Evolutionary conservation across 768 basidiomycete genomes (phyloP).

Genomic region (Leccinum disarticulatum): DNA sequence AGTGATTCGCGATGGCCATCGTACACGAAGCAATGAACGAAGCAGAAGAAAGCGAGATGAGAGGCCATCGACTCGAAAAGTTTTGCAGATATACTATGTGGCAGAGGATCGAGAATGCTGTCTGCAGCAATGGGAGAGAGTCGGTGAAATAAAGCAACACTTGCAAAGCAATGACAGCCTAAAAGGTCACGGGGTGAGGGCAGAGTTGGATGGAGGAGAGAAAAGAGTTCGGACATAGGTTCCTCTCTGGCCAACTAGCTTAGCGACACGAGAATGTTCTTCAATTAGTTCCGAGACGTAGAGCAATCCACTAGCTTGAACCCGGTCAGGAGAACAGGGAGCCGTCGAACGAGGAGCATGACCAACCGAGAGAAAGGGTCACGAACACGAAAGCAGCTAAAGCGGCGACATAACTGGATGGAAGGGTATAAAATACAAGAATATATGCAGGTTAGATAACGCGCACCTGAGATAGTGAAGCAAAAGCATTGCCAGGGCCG

Average conservation of each 20-base stretch:
- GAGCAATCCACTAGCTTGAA: constrained; percentile 83
- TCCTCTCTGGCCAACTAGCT: constrained; percentile 77
- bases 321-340: constrained; percentile 8
- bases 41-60: constrained; percentile 85
- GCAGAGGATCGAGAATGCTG: constrained; percentile 76
- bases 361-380: constrained; percentile 85
- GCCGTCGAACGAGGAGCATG: background rate
- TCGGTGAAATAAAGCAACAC: constrained; percentile 76
- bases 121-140: constrained; percentile 72
- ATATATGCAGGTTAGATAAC: constrained; percentile 9
- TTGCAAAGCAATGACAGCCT: constrained; percentile 83
- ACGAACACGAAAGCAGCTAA: constrained; percentile 83
- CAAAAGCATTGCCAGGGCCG: constrained; percentile 37
- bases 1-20: constrained; percentile 87
- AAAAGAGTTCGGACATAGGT: constrained; percentile 69
- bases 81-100: constrained; percentile 92
- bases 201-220: background rate
- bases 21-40: constrained; percentile 85
- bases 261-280: constrained; percentile 84
- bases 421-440: background rate
- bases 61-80: constrained; percentile 86
- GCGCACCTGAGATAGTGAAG: constrained; percentile 63
- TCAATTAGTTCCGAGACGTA: constrained; percentile 96
- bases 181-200: constrained; percentile 9
- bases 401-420: constrained; percentile 72